Evolutionary conservation across 257 asterid genomes (phyloP).

Genomic region (Coffea canephora): DNA sequence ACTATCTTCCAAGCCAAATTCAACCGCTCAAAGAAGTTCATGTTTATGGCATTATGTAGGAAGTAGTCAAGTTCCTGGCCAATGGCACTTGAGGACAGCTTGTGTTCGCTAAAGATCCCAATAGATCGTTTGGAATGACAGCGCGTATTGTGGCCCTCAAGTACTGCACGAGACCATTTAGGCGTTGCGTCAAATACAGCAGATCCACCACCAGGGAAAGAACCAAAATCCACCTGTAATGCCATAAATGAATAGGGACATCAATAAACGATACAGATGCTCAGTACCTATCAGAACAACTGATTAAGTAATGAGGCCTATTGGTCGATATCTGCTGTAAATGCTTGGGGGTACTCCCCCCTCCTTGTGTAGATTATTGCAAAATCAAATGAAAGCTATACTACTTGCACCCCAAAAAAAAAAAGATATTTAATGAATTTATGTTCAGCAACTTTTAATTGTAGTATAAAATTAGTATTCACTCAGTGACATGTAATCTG

Average conservation of each 20-base stretch:
- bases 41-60: slow-evolving; percentile 60
- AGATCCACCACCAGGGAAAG: slow-evolving; percentile 47
- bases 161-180: slow-evolving; percentile 40
- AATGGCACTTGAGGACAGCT: slow-evolving; percentile 47
- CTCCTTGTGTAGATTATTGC: no score
- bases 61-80: slow-evolving; percentile 73
- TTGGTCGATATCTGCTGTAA: no score
- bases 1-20: slow-evolving; percentile 94
- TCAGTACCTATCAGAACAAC: not conserved
- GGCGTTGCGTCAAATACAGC: slow-evolving; percentile 33
- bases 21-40: slow-evolving; percentile 82
- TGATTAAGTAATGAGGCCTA: not conserved
- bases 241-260: slow-evolving; percentile 4
- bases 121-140: slow-evolving; percentile 63
- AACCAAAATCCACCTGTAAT: slow-evolving; percentile 61
- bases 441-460: no score
- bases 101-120: slow-evolving; percentile 49
- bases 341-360: no score
- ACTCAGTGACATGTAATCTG: not conserved
- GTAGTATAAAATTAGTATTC: no score
- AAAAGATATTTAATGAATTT: not conserved
- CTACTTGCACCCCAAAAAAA: no score
- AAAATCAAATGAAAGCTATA: no score
- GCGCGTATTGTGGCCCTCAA: slow-evolving; percentile 37
- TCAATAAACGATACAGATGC: not conserved